phyloP scores from a whole-genome alignment of 2,329 filamentous ascomycete species.

The Diaporthe sp. region DNA sequence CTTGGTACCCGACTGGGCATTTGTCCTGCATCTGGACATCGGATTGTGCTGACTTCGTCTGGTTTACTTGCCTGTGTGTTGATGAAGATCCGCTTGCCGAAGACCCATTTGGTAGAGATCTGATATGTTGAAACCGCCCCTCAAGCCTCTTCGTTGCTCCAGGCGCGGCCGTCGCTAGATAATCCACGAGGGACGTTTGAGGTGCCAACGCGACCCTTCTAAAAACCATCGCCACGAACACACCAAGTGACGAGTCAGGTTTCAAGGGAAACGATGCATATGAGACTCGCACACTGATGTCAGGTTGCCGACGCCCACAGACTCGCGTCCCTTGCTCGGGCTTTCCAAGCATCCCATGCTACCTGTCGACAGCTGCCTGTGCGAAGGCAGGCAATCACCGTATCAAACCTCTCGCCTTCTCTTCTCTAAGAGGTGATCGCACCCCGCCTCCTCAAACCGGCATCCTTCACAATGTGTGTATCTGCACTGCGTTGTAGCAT shows the following conservation, averaged over 20 bases:
- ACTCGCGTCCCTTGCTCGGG: neutral
- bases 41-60: conserved; percentile 5
- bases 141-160: conserved; percentile 48
- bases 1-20: conserved; percentile 18
- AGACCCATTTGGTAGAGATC: conserved; percentile 17
- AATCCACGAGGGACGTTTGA: conserved; percentile 49
- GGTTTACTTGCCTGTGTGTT: conserved; percentile 22
- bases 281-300: neutral
- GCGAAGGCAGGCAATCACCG: neutral
- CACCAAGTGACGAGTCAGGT: conserved; percentile 32
- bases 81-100: conserved; percentile 27
- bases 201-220: conserved; percentile 40
- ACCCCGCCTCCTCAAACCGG: conserved; percentile 4
- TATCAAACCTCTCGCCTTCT: neutral
- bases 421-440: neutral
- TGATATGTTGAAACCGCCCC: conserved; percentile 54
- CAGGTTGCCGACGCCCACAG: neutral
- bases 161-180: conserved; percentile 49
- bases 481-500: neutral
- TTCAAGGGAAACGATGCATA: neutral
- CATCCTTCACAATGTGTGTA: neutral
- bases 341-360: conserved; percentile 5
- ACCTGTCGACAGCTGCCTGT: neutral
- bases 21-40: conserved; percentile 8
- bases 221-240: conserved; percentile 36